Evolutionary conservation across 306 rosid species (phyloP), one percentile per base, ranked within the genome.

Genomic region (Inga leiocalycina): DNA sequence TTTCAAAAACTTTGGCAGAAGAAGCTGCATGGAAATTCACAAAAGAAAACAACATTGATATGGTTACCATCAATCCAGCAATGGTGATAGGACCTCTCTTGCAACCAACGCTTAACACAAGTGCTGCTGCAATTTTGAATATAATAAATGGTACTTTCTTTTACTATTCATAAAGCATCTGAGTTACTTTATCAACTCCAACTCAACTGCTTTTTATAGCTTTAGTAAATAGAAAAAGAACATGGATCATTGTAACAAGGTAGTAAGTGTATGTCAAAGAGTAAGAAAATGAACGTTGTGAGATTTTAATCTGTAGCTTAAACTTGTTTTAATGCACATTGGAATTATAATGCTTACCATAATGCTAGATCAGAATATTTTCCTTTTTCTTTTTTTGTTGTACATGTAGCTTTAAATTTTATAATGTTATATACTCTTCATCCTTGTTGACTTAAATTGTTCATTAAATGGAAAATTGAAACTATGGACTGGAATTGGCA

Each of bases 1-100:
- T 89, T 79, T 91, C 94, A 34, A 91, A 91, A 85, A 91, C 92
- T 68, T 81, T 91, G 84, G 94, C 93, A n/a, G 94, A 91, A 85
- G 91, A 89, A 5, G 88, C 89, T 79, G 94, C 91, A 66, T 91
- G 94, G 94, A 89, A 89, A 77, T 89, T 91, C 79, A 88, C 73
- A 9, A 86, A 81, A 81, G 93, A 91, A 80, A 88, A 91, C 64
- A 91, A 89, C 48, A 81, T 91, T 62, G 93, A 91, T 87, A 72
- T 89, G 91, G 90, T 91, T 76, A 69, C 87, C 24, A 89, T 91
- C 57, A 89, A 89, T 78, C 94, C 94, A 27, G 87, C 88, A 24
- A 86, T 89, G 92, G 92, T 89, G 80, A 83, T 91, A 8, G 94
- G 94, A 57, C 94, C 94, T 79, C 88, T 91, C 59, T 85, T 91